phyloP scores from a whole-genome alignment of 1,284 basidiomycete species.

The Sanghuangporus weigelae region DNA sequence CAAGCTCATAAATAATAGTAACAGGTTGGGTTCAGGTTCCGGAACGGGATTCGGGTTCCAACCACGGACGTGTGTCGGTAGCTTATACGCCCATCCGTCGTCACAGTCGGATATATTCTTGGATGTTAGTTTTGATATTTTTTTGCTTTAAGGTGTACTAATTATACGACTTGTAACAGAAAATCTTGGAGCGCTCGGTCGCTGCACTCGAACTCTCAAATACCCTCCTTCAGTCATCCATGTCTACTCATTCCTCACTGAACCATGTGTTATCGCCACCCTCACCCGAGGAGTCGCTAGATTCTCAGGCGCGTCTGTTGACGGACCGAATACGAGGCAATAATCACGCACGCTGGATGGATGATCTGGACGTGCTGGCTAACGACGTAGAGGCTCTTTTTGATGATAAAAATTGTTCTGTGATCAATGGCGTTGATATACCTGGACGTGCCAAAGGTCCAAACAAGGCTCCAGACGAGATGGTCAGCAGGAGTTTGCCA shows the following conservation, averaged over 20 bases:
- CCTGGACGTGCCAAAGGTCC: slow-evolving; percentile 15
- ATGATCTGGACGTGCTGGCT: slow-evolving; percentile 61
- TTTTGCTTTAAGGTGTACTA: slow-evolving; percentile 9
- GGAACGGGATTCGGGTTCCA: slow-evolving; percentile 4
- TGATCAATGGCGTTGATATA: slow-evolving; percentile 13
- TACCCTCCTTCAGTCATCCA: slow-evolving; percentile 63
- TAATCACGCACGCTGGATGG: slow-evolving; percentile 52
- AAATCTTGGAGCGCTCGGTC: slow-evolving; percentile 72
- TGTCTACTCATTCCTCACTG: slow-evolving; percentile 61
- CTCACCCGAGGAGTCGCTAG: slow-evolving; percentile 36
- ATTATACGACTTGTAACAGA: slow-evolving; percentile 43
- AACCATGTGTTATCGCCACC: slow-evolving; percentile 38
- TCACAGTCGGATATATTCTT: slow-evolving; percentile 25
- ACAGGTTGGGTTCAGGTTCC: no score
- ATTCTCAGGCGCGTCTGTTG: slow-evolving; percentile 42
- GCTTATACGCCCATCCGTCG: slow-evolving; percentile 23
- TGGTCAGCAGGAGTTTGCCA: slow-evolving; percentile 51
- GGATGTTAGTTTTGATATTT: slow-evolving; percentile 14
- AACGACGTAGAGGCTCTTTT: slow-evolving; percentile 55
- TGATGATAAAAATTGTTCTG: slow-evolving; percentile 22
- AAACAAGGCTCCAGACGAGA: slow-evolving; percentile 21
- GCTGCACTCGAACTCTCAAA: slow-evolving; percentile 82
- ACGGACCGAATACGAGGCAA: slow-evolving; percentile 44
- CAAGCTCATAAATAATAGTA: slow-evolving; percentile 19
- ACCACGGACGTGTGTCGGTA: slow-evolving; percentile 10